Base-by-base conservation (phyloP, 2,329 filamentous ascomycete genomes). In the Teratosphaeria zuluensis region DNA sequence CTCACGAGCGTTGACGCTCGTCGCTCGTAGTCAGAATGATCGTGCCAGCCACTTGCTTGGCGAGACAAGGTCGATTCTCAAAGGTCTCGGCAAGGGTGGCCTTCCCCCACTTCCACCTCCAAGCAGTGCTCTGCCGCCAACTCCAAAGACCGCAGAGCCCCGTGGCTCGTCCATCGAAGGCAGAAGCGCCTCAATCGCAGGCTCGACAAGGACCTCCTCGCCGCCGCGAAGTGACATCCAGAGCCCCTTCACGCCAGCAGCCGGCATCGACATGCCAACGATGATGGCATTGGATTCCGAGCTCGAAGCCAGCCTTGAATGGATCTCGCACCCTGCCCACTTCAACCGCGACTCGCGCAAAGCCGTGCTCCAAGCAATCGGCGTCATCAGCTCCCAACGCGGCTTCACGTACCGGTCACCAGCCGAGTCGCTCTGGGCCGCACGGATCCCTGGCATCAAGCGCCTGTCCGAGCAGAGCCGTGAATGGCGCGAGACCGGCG, bases 261-360 rank as follows among this genome's bases (percentile, higher is more conserved):
- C 85, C 6, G 89, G 90, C n/a, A 92, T 99, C 58, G 94, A 99
- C 69, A 76, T 83, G 5, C 80, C 80, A 38, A 94, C 89, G 0
- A 92, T 97, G 68, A 80, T 84, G 28, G 92, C 94, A 2, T 84
- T 99, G 19, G 94, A 99, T 72, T 84, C 89, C 0, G 94, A 99
- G 73, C 82, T 99, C 35, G 90, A 96, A 72, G 84, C 89, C 35
- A 90, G 89, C 55, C 78, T 99, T 16, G 94, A 99, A 75, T 99
- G 94, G 94, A 97, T 99, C 74, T 91, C 88, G 70, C 94, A 99
- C 69, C 94, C 94, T 1, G 92, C 92, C 1, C 90, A 97, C 1
- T 99, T 99, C 71, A 87, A 89, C 8, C 85, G 94, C 42, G 94
- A 99, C 72, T 94, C 89, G 59, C 86, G 94, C 68, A 99, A 99